These are phyloP conservation scores for Russula vinacea DNA, from an alignment of 768 basidiomycete genomes.

Conservation along the genomic window DNA sequence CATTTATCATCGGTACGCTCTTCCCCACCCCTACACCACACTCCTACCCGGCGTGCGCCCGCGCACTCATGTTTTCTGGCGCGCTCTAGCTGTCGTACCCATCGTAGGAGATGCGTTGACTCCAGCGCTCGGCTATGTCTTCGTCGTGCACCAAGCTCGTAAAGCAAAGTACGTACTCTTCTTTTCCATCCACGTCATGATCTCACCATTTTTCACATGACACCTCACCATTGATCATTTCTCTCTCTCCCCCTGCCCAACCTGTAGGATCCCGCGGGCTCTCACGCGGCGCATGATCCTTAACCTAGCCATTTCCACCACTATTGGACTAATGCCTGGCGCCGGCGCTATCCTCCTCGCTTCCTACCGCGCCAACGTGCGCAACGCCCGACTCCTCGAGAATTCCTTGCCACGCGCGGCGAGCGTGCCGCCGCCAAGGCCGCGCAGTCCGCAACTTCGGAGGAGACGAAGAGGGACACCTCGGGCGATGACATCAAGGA, in stretches of 20 bases:
- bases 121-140: constrained; percentile 62
- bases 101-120: constrained; percentile 65
- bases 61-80: background rate
- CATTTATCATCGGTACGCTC: constrained; percentile 65
- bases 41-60: background rate
- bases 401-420: constrained; percentile 79
- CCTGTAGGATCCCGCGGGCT: constrained; percentile 50
- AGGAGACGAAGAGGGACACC: background rate
- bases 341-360: constrained; percentile 76
- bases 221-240: background rate
- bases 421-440: background rate
- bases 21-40: background rate
- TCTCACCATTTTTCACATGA: background rate
- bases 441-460: background rate
- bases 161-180: constrained; percentile 64
- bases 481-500: background rate
- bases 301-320: constrained; percentile 69
- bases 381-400: constrained; percentile 84
- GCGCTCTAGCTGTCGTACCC: constrained; percentile 55
- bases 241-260: background rate
- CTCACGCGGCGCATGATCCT: constrained; percentile 69
- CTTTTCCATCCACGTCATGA: too few relatives aligned
- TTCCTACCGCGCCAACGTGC: constrained; percentile 80
- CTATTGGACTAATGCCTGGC: constrained; percentile 64
- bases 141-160: constrained; percentile 73